Conservation (phyloP, 495 filamentous ascomycete genomes). For the Parachaetomium inaequale region DNA sequence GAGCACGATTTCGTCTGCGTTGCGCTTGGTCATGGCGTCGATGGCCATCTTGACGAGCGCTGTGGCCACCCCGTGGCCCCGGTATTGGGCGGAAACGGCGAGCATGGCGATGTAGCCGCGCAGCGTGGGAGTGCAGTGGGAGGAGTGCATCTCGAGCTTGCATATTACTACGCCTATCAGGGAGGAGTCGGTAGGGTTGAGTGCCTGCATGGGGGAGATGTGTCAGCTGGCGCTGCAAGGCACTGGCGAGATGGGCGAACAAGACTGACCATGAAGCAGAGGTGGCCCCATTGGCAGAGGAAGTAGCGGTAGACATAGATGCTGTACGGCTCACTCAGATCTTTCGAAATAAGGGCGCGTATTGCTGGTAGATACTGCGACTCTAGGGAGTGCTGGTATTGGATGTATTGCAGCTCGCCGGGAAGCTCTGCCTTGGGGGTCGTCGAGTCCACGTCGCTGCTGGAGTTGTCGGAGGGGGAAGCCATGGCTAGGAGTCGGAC, state of each 20-base stretch:
- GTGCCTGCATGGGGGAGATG: conserved; percentile 48
- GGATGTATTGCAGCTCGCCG: conserved; percentile 68
- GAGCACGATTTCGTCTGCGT: conserved; percentile 92
- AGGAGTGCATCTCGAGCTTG: conserved; percentile 85
- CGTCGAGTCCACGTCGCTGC: conserved; percentile 20
- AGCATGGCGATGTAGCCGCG: conserved; percentile 99
- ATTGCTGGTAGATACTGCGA: conserved; percentile 80
- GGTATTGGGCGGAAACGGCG: conserved; percentile 71
- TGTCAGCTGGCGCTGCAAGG: conserved; percentile 1
- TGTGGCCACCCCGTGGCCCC: conserved; percentile 88
- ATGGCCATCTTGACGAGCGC: conserved; percentile 85
- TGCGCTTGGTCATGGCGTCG: conserved; percentile 77
- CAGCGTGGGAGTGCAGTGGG: conserved; percentile 64
- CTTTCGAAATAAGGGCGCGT: conserved; percentile 89
- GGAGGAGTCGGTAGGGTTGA: conserved; percentile 52
- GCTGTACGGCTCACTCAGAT: conserved; percentile 97
- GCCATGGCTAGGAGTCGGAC: neutral
- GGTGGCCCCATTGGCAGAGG: conserved; percentile 93
- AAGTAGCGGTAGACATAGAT: conserved; percentile 99
- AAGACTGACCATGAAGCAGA: conserved; percentile 78
- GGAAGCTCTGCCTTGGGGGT: conserved; percentile 34
- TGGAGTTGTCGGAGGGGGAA: neutral
- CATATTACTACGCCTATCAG: conserved; percentile 89
- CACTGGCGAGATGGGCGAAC: neutral
- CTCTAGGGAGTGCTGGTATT: conserved; percentile 77